Evolutionary conservation across 2,329 filamentous ascomycete species (phyloP).

Genomic region (Lachnellula willkommii): DNA sequence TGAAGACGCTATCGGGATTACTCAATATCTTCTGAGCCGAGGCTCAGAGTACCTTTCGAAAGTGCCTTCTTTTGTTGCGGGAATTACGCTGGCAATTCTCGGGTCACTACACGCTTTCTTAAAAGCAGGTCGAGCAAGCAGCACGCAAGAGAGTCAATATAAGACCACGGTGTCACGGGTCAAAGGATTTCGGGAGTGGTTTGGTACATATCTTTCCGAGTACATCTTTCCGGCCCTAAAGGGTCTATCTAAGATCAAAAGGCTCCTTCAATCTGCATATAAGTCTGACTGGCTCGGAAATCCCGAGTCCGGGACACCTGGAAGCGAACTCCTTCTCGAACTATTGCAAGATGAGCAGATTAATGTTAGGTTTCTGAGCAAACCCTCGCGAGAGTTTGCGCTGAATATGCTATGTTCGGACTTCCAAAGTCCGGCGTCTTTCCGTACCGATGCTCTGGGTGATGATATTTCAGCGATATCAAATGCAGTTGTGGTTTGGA

Average conservation of each 20-base stretch:
- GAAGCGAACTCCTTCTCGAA: slow-evolving; percentile 72
- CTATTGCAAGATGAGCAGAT: slow-evolving; percentile 69
- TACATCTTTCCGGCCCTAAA: slow-evolving; percentile 46
- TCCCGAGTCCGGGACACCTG: slow-evolving; percentile 62
- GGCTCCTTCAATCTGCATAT: slow-evolving; percentile 64
- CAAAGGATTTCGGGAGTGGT: slow-evolving; percentile 71
- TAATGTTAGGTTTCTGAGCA: slow-evolving; percentile 60
- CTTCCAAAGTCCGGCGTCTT: slow-evolving; percentile 58
- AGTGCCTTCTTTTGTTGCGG: slow-evolving; percentile 71
- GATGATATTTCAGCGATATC: slow-evolving; percentile 58
- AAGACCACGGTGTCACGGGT: slow-evolving; percentile 70
- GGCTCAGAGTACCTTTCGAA: slow-evolving; percentile 60
- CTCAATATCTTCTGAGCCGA: slow-evolving; percentile 72
- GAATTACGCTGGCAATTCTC: slow-evolving; percentile 72
- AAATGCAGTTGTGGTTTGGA: slow-evolving; percentile 66
- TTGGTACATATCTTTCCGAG: slow-evolving; percentile 60
- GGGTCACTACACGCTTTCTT: slow-evolving; percentile 74
- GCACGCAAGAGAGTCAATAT: slow-evolving; percentile 80
- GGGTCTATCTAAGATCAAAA: slow-evolving; percentile 50
- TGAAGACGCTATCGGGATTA: slow-evolving; percentile 81
- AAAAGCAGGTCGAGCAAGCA: slow-evolving; percentile 68
- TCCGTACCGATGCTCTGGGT: slow-evolving; percentile 61
- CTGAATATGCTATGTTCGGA: slow-evolving; percentile 68
- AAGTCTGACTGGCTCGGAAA: slow-evolving; percentile 64
- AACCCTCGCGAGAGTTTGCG: slow-evolving; percentile 64